Percentiles rank a stretch among this genome's conserved stretches.
Evolutionary conservation across 257 asterid species (phyloP).

Genomic region (Datura wrightii): DNA sequence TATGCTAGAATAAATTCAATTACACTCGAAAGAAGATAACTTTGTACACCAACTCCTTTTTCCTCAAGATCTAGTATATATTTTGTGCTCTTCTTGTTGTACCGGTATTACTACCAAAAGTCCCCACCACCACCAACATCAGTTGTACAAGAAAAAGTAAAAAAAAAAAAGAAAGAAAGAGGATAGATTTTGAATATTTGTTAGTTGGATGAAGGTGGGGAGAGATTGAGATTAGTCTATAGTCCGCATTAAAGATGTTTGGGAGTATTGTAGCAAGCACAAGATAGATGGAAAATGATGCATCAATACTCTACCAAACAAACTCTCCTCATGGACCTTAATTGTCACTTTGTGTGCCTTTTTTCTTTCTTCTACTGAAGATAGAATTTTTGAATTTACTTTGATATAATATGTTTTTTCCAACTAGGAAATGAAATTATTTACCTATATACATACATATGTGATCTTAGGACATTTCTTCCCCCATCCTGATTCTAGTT

Average conservation of each 20-base stretch:
- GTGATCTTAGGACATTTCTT: neutral
- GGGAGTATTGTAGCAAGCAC: slow-evolving; percentile 24
- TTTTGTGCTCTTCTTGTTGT: slow-evolving; percentile 1
- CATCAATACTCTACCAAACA: slow-evolving; percentile 35
- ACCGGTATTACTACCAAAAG: neutral
- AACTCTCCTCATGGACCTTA: slow-evolving; percentile 36
- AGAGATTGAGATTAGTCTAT: slow-evolving; percentile 11
- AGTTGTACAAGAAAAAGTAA: neutral
- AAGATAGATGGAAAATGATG: slow-evolving; percentile 42
- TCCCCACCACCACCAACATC: neutral
- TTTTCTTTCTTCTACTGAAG: neutral
- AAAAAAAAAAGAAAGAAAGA: neutral
- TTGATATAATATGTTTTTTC: neutral
- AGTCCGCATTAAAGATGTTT: slow-evolving; percentile 27
- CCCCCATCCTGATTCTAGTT: slow-evolving; percentile 12
- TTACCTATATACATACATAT: neutral
- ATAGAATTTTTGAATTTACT: neutral
- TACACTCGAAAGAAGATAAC: neutral
- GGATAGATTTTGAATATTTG: neutral
- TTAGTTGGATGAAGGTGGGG: slow-evolving; percentile 1
- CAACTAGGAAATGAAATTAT: neutral
- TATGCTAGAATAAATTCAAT: too few species aligned
- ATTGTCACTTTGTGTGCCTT: slow-evolving; percentile 22
- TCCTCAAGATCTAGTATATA: neutral
- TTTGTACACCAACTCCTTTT: too few species aligned